Evolutionary conservation across 2,329 filamentous ascomycete species (phyloP).

Genomic region (Aspergillus pseudonomiae): DNA sequence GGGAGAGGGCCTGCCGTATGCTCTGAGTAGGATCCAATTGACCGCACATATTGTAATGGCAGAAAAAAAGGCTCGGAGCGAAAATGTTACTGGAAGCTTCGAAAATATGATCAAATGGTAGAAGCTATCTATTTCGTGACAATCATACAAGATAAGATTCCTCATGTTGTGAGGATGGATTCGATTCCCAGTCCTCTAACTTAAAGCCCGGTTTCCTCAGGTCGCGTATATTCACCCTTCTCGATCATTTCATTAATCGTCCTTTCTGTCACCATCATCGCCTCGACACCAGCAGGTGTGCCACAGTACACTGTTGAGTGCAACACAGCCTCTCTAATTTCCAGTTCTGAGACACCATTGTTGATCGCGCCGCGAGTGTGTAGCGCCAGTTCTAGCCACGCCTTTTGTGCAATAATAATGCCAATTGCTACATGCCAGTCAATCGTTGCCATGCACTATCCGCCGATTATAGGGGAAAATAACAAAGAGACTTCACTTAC

Average conservation of each 20-base stretch:
- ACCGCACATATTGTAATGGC: no score
- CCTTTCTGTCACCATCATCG: conserved; percentile 56
- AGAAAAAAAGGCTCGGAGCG: fast-evolving
- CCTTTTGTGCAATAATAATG: conserved; percentile 13
- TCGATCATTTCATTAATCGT: conserved; percentile 56
- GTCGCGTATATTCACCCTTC: conserved; percentile 41
- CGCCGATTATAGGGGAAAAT: no score
- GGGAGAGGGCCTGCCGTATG: no score
- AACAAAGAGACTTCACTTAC: neutral
- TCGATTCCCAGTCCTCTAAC: neutral
- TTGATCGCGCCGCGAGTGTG: conserved; percentile 66
- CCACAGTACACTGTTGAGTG: conserved; percentile 57
- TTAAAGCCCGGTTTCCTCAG: neutral
- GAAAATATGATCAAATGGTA: neutral
- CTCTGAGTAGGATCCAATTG: no score
- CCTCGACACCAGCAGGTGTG: conserved; percentile 58
- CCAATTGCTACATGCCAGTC: conserved; percentile 3
- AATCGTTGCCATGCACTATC: no score
- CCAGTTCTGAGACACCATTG: conserved; percentile 63
- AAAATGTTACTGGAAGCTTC: neutral
- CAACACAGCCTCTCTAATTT: conserved; percentile 63
- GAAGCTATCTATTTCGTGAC: neutral
- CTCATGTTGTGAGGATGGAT: no score
- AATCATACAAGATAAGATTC: neutral
- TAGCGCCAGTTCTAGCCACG: conserved; percentile 58